These are phyloP conservation scores for Neofusicoccum kwambonambiense DNA, from an alignment of 2,329 filamentous ascomycete genomes.

Conservation along the genomic window DNA sequence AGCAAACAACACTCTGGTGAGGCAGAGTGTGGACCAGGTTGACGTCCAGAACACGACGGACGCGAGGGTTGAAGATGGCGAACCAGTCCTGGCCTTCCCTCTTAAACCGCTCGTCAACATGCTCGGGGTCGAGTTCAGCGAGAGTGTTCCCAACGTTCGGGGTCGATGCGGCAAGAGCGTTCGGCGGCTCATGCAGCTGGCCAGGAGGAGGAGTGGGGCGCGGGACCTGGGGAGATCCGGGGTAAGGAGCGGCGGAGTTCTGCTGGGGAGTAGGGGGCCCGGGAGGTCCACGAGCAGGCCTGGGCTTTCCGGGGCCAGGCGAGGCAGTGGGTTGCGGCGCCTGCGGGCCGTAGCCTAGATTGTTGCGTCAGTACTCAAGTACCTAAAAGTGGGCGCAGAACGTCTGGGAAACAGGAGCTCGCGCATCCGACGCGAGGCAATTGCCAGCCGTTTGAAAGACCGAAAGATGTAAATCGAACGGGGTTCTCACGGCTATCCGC, in stretches of 20 bases:
- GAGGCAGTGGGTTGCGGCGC: constrained; percentile 82
- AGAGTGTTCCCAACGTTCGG: constrained; percentile 66
- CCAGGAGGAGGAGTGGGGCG: constrained; percentile 70
- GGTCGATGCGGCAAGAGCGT: constrained; percentile 25
- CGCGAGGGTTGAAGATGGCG: constrained; percentile 90
- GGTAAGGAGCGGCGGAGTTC: constrained; percentile 82
- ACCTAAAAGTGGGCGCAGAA: constrained; percentile 25
- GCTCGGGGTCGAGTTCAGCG: constrained; percentile 82
- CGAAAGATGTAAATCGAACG: constrained; percentile 13
- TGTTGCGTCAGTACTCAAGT: neutral
- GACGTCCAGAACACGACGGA: constrained; percentile 86
- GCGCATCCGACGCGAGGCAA: constrained; percentile 6
- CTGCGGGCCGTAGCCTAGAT: constrained; percentile 72
- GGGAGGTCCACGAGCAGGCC: constrained; percentile 59
- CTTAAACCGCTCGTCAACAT: constrained; percentile 82
- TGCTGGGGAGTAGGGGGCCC: constrained; percentile 89
- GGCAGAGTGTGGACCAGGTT: constrained; percentile 89
- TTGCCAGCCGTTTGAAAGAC: constrained; percentile 9
- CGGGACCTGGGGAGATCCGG: constrained; percentile 83
- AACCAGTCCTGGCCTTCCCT: constrained; percentile 92
- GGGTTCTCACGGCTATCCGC: constrained; percentile 12
- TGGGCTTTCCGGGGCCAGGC: constrained; percentile 71
- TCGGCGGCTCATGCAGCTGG: constrained; percentile 36
- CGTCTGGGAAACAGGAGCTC: constrained; percentile 5
- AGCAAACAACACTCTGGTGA: constrained; percentile 97